Base-by-base conservation (phyloP, 2,329 filamentous ascomycete genomes). In the Aspergillus sp. region DNA sequence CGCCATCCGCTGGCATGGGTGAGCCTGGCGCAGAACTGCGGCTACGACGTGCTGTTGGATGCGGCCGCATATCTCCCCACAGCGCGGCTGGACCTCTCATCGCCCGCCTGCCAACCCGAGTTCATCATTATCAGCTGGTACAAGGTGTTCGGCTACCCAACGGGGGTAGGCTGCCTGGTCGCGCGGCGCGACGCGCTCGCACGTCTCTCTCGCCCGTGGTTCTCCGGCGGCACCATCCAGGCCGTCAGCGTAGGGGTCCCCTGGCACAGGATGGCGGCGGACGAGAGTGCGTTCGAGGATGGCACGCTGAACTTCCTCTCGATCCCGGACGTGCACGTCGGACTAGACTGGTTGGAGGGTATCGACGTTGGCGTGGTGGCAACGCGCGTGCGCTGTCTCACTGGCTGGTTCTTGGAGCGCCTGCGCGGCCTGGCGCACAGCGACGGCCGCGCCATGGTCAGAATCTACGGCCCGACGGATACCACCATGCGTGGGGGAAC, bases 111-210 rank as follows among this genome's bases (percentile, higher is more conserved):
- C 3, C 47, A 53, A 22, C 51, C 51, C 2, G 51, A 53, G 11
- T 53, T 53, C 30, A 7, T 53, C 2, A 47, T 53, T 11, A 32
- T 53, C 8, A 53, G 51, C 47, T 53, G 51, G 51, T 53, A 53
- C 51, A 53, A 53, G 16, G 22, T 53, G 11, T 53, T 53, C 14
- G 51, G 51, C 3, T 53, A 50, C 35, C 51, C 51, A 17, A 53
- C 51, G 1, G 51, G 51, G 3, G 26, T 53, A 13, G 51, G 51
- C 3, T 53, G 51, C 17, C 51, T 53, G n/a, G 42, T 53, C 17
- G 51, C 51, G 3, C 51, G 47, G 6, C 47, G 48, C 5, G 51
- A 53, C 38, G 43, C 51, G 1, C 43, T 53, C 5, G 24, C 6
- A 4, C 42, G 51, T 10, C 47, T 53, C 20, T 36, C 47, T n/a